These are phyloP conservation scores for Saururus chinensis DNA, from an alignment of 164 flowering plant genomes.

Conservation along the genomic window DNA sequence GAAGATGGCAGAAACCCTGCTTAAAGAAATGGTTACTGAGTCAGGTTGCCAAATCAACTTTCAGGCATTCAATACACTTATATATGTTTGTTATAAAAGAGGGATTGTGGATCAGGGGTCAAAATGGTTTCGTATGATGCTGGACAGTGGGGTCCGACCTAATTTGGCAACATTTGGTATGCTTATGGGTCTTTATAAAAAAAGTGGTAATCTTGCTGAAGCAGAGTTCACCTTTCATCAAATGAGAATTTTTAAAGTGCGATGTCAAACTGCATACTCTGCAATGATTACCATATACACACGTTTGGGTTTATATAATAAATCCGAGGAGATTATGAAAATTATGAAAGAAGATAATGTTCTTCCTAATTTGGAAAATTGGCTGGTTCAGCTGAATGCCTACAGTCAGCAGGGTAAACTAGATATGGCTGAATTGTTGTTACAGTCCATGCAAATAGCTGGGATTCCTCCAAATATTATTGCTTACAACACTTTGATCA, in stretches of 20 bases:
- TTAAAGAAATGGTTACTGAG: constrained; percentile 31
- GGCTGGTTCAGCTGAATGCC: constrained; percentile 81
- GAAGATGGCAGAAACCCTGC: constrained; percentile 43
- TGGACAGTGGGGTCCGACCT: constrained; percentile 52
- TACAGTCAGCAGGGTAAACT: constrained; percentile 89
- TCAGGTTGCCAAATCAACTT: constrained; percentile 31
- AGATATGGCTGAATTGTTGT: constrained; percentile 42
- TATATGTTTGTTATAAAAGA: constrained; percentile 52
- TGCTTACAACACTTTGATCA: constrained; percentile 78
- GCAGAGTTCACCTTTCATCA: constrained; percentile 61
- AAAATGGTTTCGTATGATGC: constrained; percentile 74
- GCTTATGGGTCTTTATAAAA: constrained; percentile 80
- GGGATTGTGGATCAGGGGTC: constrained; percentile 36
- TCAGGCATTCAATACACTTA: constrained; percentile 68
- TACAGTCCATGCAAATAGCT: constrained; percentile 45
- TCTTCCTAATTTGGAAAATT: constrained; percentile 54
- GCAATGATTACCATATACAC: constrained; percentile 87
- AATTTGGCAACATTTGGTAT: constrained; percentile 81
- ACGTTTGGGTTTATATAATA: constrained; percentile 52
- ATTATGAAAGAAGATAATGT: constrained; percentile 51
- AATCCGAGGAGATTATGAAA: constrained; percentile 57
- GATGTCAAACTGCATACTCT: constrained; percentile 67
- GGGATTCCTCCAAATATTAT: constrained; percentile 59
- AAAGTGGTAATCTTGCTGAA: constrained; percentile 54
- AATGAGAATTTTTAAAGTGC: constrained; percentile 50